Conservation (phyloP, 495 filamentous ascomycete genomes). For the Penicillium desertorum region DNA sequence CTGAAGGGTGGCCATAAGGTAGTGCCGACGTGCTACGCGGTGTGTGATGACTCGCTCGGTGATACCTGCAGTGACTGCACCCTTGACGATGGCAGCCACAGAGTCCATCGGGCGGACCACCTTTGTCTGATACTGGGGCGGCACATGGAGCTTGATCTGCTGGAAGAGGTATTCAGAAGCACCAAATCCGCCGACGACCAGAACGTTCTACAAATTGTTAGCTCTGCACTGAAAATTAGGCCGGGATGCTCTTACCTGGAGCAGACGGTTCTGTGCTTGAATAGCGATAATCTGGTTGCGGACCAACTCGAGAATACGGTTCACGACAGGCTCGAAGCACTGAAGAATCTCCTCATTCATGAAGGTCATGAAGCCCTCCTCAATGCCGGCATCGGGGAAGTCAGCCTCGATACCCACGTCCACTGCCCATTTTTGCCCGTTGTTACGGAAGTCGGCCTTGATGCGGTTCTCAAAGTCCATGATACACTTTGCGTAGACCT, state of each 20-base stretch:
- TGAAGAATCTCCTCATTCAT: conserved; percentile 80
- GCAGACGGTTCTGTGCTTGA: conserved; percentile 67
- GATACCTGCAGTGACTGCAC: conserved; percentile 85
- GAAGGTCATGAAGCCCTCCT: conserved; percentile 82
- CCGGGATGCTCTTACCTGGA: conserved; percentile 56
- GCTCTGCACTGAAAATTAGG: not conserved
- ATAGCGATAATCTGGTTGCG: conserved; percentile 81
- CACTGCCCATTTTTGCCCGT: conserved; percentile 81
- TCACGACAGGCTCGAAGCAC: conserved; percentile 79
- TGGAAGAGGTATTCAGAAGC: conserved; percentile 83
- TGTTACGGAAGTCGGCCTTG: conserved; percentile 81
- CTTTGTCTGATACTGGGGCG: conserved; percentile 75
- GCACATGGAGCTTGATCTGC: conserved; percentile 77
- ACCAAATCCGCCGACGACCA: conserved; percentile 78
- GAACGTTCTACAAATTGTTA: conserved; percentile 58
- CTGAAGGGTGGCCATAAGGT: conserved; percentile 98
- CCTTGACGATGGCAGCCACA: conserved; percentile 78
- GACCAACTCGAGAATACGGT: conserved; percentile 73
- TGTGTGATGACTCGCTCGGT: conserved; percentile 95
- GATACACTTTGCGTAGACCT: conserved; percentile 80
- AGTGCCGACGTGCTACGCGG: conserved; percentile 96
- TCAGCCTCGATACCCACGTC: conserved; percentile 78
- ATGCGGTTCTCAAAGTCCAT: conserved; percentile 85
- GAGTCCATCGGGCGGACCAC: conserved; percentile 85
- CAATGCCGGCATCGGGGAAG: conserved; percentile 75